Conservation (phyloP, 2,329 filamentous ascomycete genomes). For the Xylariaceae sp. region DNA sequence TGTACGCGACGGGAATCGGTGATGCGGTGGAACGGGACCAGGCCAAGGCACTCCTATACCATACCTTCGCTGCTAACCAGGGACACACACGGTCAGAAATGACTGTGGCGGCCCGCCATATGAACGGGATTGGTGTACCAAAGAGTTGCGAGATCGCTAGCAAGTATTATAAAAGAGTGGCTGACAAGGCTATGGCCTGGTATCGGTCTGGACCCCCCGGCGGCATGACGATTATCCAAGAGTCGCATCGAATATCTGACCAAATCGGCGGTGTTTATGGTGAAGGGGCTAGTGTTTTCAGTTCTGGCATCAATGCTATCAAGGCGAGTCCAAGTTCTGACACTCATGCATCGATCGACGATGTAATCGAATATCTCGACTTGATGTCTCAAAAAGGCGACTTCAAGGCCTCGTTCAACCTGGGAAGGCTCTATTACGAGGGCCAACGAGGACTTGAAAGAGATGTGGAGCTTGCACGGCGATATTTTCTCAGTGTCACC, state of each 20-base stretch:
- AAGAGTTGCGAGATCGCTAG: conserved; percentile 81
- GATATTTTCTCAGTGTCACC: conserved; percentile 75
- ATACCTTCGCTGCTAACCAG: conserved; percentile 83
- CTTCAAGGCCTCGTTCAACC: conserved; percentile 76
- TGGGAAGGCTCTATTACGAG: conserved; percentile 84
- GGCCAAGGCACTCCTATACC: conserved; percentile 85
- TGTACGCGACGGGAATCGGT: conserved; percentile 90
- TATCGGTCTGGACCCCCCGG: conserved; percentile 87
- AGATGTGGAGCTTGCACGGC: conserved; percentile 67
- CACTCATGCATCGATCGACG: conserved; percentile 79
- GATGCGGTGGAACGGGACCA: conserved; percentile 77
- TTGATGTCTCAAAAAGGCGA: conserved; percentile 87
- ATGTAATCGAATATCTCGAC: conserved; percentile 91
- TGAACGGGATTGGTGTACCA: conserved; percentile 77
- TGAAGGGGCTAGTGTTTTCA: conserved; percentile 85
- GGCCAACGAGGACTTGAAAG: conserved; percentile 69
- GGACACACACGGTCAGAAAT: conserved; percentile 86
- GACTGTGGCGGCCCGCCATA: conserved; percentile 83
- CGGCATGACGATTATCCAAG: conserved; percentile 68
- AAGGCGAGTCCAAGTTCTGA: conserved; percentile 69
- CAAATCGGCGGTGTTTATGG: conserved; percentile 90
- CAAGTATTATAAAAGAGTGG: conserved; percentile 86
- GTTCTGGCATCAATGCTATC: conserved; percentile 76
- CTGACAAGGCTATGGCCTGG: conserved; percentile 86
- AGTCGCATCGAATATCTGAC: conserved; percentile 83